Evolutionary conservation across 805 yeast species (phyloP).

Genomic region (Monosporozyma unispora): DNA sequence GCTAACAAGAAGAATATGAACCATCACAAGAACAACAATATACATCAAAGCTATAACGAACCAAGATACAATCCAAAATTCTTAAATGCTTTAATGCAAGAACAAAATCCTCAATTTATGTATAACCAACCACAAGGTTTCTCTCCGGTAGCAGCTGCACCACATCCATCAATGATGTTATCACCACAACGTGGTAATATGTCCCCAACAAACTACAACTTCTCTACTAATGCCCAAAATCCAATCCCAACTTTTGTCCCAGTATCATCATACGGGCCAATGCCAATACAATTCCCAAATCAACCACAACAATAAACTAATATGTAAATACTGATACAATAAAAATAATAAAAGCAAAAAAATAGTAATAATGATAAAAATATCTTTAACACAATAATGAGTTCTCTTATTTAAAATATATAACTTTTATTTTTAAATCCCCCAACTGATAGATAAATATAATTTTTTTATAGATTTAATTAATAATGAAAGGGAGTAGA

Average conservation of each 20-base stretch:
- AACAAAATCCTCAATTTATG: constrained; percentile 9
- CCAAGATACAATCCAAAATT: constrained; percentile 20
- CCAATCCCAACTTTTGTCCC: constrained; percentile 1
- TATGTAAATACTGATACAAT: neutral
- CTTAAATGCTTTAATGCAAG: constrained; percentile 20
- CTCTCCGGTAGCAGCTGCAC: neutral
- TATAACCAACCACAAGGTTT: neutral
- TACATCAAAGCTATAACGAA: neutral
- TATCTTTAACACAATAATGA: neutral
- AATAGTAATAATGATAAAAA: neutral
- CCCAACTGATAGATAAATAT: neutral
- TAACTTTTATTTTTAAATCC: neutral
- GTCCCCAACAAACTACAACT: neutral
- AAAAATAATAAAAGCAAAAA: neutral
- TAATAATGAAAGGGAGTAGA: neutral
- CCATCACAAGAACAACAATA: neutral
- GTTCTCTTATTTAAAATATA: neutral
- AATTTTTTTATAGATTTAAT: neutral
- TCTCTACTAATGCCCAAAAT: neutral
- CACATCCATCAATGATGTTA: neutral
- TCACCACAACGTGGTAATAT: neutral
- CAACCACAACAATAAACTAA: neutral
- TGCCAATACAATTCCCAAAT: neutral
- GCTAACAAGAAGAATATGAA: constrained; percentile 40
- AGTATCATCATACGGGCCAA: constrained; percentile 1